These are phyloP conservation scores for Anethum foeniculum DNA, from an alignment of 140 eudicot genomes.

Conservation along the genomic window DNA sequence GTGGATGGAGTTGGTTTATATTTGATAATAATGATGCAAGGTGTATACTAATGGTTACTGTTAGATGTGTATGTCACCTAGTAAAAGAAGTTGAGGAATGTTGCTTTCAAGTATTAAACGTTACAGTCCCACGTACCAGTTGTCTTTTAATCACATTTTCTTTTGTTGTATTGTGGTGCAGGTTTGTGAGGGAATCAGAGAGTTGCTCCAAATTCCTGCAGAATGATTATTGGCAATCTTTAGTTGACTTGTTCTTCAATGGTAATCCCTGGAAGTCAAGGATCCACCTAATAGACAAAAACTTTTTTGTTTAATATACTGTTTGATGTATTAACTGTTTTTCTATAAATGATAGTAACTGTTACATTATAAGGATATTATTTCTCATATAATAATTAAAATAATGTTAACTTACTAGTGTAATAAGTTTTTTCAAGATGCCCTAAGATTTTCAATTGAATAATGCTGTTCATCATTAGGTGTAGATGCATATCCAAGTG, in stretches of 20 bases:
- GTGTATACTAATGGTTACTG: background rate
- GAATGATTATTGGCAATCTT: conserved; percentile 11
- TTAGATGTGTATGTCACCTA: background rate
- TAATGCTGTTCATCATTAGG: background rate
- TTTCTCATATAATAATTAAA: background rate
- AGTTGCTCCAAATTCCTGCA: conserved; percentile 54
- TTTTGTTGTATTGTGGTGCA: conserved; percentile 11
- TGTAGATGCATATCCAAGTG: background rate
- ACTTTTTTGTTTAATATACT: background rate
- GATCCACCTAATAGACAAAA: background rate
- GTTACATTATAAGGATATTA: background rate
- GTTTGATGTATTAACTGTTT: background rate
- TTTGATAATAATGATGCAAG: background rate
- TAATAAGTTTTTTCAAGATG: background rate
- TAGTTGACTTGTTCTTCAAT: background rate
- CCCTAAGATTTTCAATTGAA: background rate
- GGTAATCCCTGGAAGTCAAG: background rate
- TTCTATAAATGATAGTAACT: background rate
- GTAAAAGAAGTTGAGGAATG: background rate
- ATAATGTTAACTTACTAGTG: background rate
- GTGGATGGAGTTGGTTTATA: background rate
- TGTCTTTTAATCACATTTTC: background rate
- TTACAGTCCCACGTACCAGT: background rate
- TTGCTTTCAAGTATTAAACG: background rate
- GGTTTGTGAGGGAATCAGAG: conserved; percentile 70